phyloP scores from a whole-genome alignment of 2,329 filamentous ascomycete species.

The Hirsutella rhossiliensis region DNA sequence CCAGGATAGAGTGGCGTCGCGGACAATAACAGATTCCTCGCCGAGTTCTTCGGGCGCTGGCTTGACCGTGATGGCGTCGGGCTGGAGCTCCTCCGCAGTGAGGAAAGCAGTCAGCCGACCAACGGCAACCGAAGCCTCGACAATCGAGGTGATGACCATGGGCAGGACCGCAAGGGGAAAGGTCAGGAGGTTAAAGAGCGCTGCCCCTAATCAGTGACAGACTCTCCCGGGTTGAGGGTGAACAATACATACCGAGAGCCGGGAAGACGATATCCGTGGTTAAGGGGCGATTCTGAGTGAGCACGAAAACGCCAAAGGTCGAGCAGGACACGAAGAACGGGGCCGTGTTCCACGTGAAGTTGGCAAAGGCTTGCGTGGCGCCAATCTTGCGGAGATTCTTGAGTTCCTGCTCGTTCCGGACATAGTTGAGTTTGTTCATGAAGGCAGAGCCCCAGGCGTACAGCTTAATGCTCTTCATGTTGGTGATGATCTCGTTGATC shows the following conservation, averaged over 20 bases:
- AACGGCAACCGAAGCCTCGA: slow-evolving; percentile 90
- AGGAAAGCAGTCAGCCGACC: slow-evolving; percentile 77
- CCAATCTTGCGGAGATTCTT: slow-evolving; percentile 95
- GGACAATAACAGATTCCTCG: slow-evolving; percentile 75
- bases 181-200: slow-evolving; percentile 89
- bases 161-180: slow-evolving; percentile 90
- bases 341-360: slow-evolving; percentile 96
- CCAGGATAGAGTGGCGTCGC: slow-evolving; percentile 88
- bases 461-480: slow-evolving; percentile 99
- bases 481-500: slow-evolving; percentile 96
- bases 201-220: slow-evolving; percentile 29
- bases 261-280: slow-evolving; percentile 96
- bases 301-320: slow-evolving; percentile 88
- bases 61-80: slow-evolving; percentile 63
- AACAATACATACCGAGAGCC: slow-evolving; percentile 34
- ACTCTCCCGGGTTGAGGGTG: too few species aligned
- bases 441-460: slow-evolving; percentile 97
- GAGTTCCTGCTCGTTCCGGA: slow-evolving; percentile 89
- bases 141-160: slow-evolving; percentile 95
- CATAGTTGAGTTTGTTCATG: slow-evolving; percentile 92
- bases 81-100: slow-evolving; percentile 77
- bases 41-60: slow-evolving; percentile 62
- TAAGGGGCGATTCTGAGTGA: slow-evolving; percentile 68
- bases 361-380: slow-evolving; percentile 84
- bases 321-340: slow-evolving; percentile 96